A percentile compares a stretch with the other conserved stretches of the same genome.
phyloP scores from a whole-genome alignment of 1,284 basidiomycete genomes.

The Mycosarcoma mackinlayi region DNA sequence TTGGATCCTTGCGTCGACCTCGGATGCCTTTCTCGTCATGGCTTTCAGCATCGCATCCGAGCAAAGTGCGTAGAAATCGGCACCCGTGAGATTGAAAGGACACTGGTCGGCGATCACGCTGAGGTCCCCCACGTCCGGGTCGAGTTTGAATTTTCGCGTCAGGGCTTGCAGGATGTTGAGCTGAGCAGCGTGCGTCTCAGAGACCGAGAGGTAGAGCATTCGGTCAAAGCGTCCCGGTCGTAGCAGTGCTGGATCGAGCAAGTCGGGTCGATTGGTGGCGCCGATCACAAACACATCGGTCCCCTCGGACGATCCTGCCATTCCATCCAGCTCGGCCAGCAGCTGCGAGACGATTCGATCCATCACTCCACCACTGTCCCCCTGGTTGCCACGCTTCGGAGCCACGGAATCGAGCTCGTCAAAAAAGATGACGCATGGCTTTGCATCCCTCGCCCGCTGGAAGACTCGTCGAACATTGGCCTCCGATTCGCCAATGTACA shows the following conservation, averaged over 20 bases:
- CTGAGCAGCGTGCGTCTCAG: slow-evolving; percentile 86
- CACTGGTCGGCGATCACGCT: slow-evolving; percentile 78
- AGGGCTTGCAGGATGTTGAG: slow-evolving; percentile 87
- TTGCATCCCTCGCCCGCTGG: slow-evolving; percentile 70
- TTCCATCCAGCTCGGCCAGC: slow-evolving; percentile 70
- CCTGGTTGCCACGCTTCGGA: slow-evolving; percentile 71
- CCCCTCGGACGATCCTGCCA: slow-evolving; percentile 67
- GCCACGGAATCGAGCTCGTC: slow-evolving; percentile 71
- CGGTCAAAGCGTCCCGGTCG: slow-evolving; percentile 84
- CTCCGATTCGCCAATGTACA: slow-evolving; percentile 71
- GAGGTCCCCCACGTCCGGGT: slow-evolving; percentile 76
- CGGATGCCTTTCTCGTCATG: slow-evolving; percentile 87
- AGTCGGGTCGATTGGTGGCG: slow-evolving; percentile 70
- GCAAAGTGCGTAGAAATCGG: slow-evolving; percentile 97
- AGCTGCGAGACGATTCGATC: slow-evolving; percentile 71
- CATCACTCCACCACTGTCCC: slow-evolving; percentile 71
- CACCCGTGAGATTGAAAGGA: slow-evolving; percentile 81
- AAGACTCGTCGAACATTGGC: slow-evolving; percentile 71
- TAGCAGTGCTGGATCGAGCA: slow-evolving; percentile 70
- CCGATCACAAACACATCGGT: slow-evolving; percentile 71
- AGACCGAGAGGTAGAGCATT: slow-evolving; percentile 95
- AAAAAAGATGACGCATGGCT: slow-evolving; percentile 71
- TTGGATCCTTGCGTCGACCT: slow-evolving; percentile 72
- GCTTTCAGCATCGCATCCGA: slow-evolving; percentile 95
- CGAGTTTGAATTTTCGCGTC: slow-evolving; percentile 89